phyloP scores from a whole-genome alignment of 2,329 filamentous ascomycete genomes.

The Passalora sequoiae region DNA sequence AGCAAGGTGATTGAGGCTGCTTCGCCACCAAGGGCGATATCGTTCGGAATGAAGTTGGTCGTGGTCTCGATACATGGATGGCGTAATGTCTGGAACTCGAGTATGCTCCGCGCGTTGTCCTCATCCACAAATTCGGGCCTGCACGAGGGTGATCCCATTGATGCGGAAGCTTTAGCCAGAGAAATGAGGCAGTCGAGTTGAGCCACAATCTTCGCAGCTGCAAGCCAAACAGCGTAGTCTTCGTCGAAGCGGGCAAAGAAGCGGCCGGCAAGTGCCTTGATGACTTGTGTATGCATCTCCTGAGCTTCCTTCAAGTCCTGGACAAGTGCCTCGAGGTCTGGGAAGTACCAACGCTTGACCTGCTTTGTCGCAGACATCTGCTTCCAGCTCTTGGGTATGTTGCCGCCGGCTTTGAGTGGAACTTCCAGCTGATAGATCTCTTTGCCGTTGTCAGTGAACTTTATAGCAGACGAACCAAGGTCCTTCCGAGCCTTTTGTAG shows the following conservation, averaged over 20 bases:
- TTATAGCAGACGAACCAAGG: conserved; percentile 62
- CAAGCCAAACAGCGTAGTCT: conserved; percentile 78
- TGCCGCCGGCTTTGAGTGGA: conserved; percentile 70
- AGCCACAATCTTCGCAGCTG: conserved; percentile 81
- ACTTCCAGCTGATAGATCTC: conserved; percentile 95
- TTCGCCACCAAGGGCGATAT: conserved; percentile 78
- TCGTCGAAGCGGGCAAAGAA: conserved; percentile 87
- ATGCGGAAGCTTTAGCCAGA: conserved; percentile 79
- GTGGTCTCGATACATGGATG: conserved; percentile 91
- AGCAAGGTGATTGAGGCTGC: conserved; percentile 80
- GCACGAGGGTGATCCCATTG: conserved; percentile 80
- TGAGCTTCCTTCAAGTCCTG: conserved; percentile 88
- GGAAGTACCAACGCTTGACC: conserved; percentile 91
- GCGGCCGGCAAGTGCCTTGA: conserved; percentile 75
- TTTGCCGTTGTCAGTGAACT: conserved; percentile 72
- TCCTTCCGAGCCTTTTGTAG: conserved; percentile 67
- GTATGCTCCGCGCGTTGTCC: conserved; percentile 61
- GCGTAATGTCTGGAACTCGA: conserved; percentile 89
- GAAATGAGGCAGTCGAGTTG: conserved; percentile 94
- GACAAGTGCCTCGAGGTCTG: conserved; percentile 74
- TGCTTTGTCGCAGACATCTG: conserved; percentile 92
- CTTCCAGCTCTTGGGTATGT: conserved; percentile 76
- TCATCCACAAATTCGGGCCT: conserved; percentile 81
- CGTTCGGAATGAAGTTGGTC: conserved; percentile 93
- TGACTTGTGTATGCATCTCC: conserved; percentile 85